Base-by-base conservation (phyloP, 2,329 filamentous ascomycete species). In the Tolypocladium tundrense region DNA sequence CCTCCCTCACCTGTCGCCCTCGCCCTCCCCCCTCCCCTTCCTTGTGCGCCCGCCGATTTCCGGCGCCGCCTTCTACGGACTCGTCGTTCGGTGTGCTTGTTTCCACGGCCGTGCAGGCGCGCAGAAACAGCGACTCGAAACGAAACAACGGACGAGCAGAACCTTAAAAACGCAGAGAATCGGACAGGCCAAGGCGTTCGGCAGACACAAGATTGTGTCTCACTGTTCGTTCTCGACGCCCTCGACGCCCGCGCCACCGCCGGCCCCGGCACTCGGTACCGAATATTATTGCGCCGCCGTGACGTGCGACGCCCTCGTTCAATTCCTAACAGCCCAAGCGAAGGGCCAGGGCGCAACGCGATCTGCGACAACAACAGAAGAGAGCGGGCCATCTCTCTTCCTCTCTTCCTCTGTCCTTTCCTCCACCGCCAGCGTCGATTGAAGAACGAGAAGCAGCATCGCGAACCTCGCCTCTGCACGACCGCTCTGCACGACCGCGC, bases 281-380 rank as follows among this genome's bases (percentile, higher is more conserved):
- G 41, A 31, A 31, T 31, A 48, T 48, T 45, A 45, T 37, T 19
- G 21, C 56, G n/a, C 56, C 40, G 56, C 42, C 27, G 31, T 41
- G 51, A 54, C 56, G 56, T 31, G 48, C 31, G 50, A 54, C 50
- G 50, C 27, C 51, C 51, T 41, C 56, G 51, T 48, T 50, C 41
- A 54, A 57, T 57, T 57, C 56, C 56, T 39, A 5, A 16, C 50
- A 4, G 27, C 41, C 24, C 16, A 55, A 13, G 27, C 21, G 19
- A 55, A 31, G 41, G 40, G 41, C n/a, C 33, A 31, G 42, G 54
- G 40, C 33, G 24, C 54, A 10, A 48, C 54, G 54, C 54, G 31
- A 48, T 39, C 54, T 54, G 56, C 52, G 51, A 57, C 56, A 57
- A 53, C 56, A 57, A 54, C 56, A 57, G 11, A n/a, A 11, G 48